Conservation (phyloP, 2,329 filamentous ascomycete species). For the Allantophomopsis cytisporea region DNA sequence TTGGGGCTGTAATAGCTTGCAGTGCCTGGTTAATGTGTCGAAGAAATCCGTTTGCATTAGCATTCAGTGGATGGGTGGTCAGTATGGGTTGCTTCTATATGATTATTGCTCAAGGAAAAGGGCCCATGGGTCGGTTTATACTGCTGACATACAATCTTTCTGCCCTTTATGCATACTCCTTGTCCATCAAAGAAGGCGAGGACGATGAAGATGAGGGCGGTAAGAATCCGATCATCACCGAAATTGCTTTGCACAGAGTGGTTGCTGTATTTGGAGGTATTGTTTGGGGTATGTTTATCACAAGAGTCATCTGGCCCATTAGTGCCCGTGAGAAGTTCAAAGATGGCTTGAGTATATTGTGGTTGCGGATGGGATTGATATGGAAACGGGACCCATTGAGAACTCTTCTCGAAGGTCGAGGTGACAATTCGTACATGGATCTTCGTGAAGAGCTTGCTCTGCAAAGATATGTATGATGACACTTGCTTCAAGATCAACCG, state of each 20-base stretch:
- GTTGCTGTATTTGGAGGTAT: constrained; percentile 77
- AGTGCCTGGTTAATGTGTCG: constrained; percentile 64
- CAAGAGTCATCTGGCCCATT: constrained; percentile 84
- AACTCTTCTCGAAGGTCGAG: constrained; percentile 46
- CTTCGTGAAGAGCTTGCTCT: constrained; percentile 80
- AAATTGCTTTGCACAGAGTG: constrained; percentile 81
- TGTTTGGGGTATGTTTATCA: constrained; percentile 84
- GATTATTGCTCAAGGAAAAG: constrained; percentile 72
- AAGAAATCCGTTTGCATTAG: constrained; percentile 63
- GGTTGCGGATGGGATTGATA: constrained; percentile 87
- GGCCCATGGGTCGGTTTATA: constrained; percentile 84
- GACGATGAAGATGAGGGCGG: constrained; percentile 85
- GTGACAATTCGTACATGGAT: constrained; percentile 61
- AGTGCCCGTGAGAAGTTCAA: constrained; percentile 80
- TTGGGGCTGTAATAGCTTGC: constrained; percentile 66
- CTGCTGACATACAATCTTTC: constrained; percentile 94
- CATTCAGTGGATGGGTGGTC: constrained; percentile 70
- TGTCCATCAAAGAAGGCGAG: constrained; percentile 66
- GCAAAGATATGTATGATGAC: constrained; percentile 51
- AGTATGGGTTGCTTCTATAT: constrained; percentile 80
- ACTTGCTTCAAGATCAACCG: too few species aligned
- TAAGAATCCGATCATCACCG: constrained; percentile 66
- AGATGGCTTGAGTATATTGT: constrained; percentile 79
- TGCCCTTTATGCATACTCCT: constrained; percentile 84
- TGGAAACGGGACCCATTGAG: constrained; percentile 90